These are phyloP conservation scores for Phanerochaete sordida DNA, from an alignment of 768 basidiomycete genomes.

Conservation along the genomic window DNA sequence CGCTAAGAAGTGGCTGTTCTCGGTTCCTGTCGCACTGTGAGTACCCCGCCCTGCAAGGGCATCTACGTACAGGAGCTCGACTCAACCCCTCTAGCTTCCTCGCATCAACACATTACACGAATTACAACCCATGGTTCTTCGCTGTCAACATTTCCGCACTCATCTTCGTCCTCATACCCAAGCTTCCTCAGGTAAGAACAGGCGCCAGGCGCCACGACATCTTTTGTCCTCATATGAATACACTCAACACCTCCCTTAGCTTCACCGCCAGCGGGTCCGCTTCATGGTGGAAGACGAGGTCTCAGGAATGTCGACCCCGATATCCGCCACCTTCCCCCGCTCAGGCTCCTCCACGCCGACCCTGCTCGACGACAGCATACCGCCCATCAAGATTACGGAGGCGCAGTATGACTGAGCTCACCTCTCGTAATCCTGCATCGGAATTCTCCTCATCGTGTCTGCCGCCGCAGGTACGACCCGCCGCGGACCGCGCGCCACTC, in stretches of 20 bases:
- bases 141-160: conserved; percentile 83
- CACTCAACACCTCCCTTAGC: conserved; percentile 35
- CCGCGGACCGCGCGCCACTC: background rate
- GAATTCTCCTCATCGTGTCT: background rate
- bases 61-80: background rate
- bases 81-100: conserved; percentile 65
- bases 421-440: conserved; percentile 2
- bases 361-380: conserved; percentile 19
- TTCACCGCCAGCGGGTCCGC: conserved; percentile 79
- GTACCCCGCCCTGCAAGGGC: conserved; percentile 33
- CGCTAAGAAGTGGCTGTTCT: conserved; percentile 94
- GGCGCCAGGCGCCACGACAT: conserved; percentile 11
- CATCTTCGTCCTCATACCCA: conserved; percentile 84
- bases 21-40: conserved; percentile 85
- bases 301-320: conserved; percentile 66
- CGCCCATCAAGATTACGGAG: conserved; percentile 40
- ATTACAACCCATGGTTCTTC: conserved; percentile 93
- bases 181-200: conserved; percentile 80
- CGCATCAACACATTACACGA: conserved; percentile 96
- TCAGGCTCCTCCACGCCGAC: conserved; percentile 44
- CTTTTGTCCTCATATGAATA: background rate
- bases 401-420: conserved; percentile 18
- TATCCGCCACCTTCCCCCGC: conserved; percentile 53
- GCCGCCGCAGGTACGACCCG: background rate
- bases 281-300: conserved; percentile 60